Evolutionary conservation across 2,329 filamentous ascomycete genomes (phyloP).

Genomic region (Alternaria sp.): DNA sequence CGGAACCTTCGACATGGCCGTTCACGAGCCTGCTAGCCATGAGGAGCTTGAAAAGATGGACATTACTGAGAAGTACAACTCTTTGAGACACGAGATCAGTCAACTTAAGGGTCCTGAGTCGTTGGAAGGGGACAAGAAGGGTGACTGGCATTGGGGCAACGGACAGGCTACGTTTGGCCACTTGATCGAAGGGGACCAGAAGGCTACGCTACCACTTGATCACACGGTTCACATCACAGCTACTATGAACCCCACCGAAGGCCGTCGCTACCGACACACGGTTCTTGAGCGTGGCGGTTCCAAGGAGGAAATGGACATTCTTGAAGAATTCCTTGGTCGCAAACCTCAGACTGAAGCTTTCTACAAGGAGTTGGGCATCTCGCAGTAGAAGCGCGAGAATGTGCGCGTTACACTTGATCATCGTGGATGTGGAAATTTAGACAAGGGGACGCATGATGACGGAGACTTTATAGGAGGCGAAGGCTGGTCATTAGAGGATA

Average conservation of each 20-base stretch:
- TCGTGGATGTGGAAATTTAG: background rate
- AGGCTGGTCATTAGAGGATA: background rate
- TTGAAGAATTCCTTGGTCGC: constrained; percentile 80
- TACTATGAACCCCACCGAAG: constrained; percentile 83
- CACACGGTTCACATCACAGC: too few species aligned
- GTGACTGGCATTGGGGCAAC: constrained; percentile 70
- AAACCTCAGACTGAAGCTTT: constrained; percentile 81
- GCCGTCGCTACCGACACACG: constrained; percentile 77
- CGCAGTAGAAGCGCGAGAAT: constrained; percentile 27
- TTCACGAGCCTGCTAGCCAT: constrained; percentile 75
- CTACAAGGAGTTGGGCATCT: constrained; percentile 75
- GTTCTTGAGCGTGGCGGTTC: constrained; percentile 80
- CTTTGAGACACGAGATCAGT: constrained; percentile 73
- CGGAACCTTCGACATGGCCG: constrained; percentile 83
- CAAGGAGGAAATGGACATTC: constrained; percentile 80
- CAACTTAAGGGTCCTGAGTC: constrained; percentile 78
- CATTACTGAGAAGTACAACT: constrained; percentile 73
- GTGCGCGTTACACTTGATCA: background rate
- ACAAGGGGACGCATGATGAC: background rate
- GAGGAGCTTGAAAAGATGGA: constrained; percentile 72
- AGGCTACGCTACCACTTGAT: too few species aligned
- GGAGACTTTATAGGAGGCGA: background rate
- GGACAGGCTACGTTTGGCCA: constrained; percentile 84
- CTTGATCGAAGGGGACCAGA: too few species aligned
- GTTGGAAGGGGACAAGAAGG: constrained; percentile 57